Evolutionary conservation across 2,329 filamentous ascomycete species (phyloP), one percentile per base, ranked within the genome.

Genomic region (Falciphora oryzae): DNA sequence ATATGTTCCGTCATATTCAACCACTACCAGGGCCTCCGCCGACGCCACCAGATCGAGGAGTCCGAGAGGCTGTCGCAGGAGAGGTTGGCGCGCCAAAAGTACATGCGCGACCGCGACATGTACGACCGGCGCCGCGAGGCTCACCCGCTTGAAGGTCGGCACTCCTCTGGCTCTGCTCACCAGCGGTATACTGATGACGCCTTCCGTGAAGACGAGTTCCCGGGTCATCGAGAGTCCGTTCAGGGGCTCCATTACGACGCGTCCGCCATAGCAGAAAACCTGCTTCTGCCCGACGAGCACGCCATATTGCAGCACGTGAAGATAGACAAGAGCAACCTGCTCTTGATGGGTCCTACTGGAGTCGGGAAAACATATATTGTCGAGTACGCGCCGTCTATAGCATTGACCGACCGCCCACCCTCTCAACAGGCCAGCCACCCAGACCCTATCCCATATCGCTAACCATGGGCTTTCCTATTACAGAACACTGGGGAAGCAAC

Each of bases 311-410:
- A 79, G 14, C 79, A 79, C 31, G 80, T 96, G 70, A 92, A 90
- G 69, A 89, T 99, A 67, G 93, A 97, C 75, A 99, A 99, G 79
- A 97, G 93, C 71, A 99, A 99, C 73, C 83, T 99, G 57, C 80
- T 99, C 57, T 80, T 98, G 63, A 84, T 98, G 31, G 95, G 95
- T 0, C 95, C 95, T 0, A 97, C 93, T 0, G 95, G 95, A 2
- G 93, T 97, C 7, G 95, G 95, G 18, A 99, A 99, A 79, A 99
- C 95, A 0, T 88, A 98, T 67, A 98, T 99, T 78, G 85, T 93
- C 60, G 85, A 88, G 85, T 87, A 75, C 68, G 82, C 70, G 18
- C 4, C 11, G 28, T 10, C 28, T 16, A 3, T 16, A 27, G 27
- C 25, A 22, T 11, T 53, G 18, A 25, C 35, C 57, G 1, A 18